Conservation (phyloP, 768 basidiomycete species). For the Exidia glandulosa region DNA sequence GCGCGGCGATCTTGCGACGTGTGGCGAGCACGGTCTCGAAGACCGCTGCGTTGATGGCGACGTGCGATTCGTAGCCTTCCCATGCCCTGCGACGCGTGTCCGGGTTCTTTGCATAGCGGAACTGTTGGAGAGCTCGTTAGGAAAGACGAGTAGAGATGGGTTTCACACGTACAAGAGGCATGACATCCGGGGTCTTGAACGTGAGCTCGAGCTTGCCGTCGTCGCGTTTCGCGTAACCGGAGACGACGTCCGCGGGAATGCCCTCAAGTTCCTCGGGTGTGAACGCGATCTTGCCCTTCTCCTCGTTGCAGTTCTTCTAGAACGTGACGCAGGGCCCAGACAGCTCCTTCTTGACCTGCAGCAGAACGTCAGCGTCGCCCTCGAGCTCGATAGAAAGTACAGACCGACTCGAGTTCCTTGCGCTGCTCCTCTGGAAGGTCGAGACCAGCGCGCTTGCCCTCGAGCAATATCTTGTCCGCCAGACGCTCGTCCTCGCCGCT, state of each 20-base stretch:
- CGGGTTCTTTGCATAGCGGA: conserved; percentile 67
- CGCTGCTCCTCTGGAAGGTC: conserved; percentile 58
- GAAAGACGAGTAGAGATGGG: neutral
- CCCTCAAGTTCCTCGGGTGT: conserved; percentile 68
- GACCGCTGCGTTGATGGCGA: conserved; percentile 58
- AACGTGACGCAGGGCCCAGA: conserved; percentile 70
- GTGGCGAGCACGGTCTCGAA: conserved; percentile 57
- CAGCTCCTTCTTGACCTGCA: conserved; percentile 58
- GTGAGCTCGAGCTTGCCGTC: conserved; percentile 61
- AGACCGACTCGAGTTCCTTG: conserved; percentile 33
- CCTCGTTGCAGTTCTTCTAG: conserved; percentile 88
- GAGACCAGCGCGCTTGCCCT: conserved; percentile 71
- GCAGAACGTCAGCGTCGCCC: neutral
- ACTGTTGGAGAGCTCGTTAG: conserved; percentile 27
- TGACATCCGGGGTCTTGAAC: conserved; percentile 74
- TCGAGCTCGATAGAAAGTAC: neutral
- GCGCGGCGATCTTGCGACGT: conserved; percentile 53
- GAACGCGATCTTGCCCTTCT: conserved; percentile 59
- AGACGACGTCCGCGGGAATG: conserved; percentile 67
- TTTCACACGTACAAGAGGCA: conserved; percentile 47
- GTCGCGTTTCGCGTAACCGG: conserved; percentile 63
- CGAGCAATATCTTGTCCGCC: conserved; percentile 70
- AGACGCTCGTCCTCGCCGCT: conserved; percentile 59
- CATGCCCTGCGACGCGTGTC: conserved; percentile 55
- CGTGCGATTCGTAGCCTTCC: conserved; percentile 57